Percentiles rank a stretch among this genome's conserved stretches.
phyloP scores from a whole-genome alignment of 164 flowering plant genomes.

The Vitis cinerea region DNA sequence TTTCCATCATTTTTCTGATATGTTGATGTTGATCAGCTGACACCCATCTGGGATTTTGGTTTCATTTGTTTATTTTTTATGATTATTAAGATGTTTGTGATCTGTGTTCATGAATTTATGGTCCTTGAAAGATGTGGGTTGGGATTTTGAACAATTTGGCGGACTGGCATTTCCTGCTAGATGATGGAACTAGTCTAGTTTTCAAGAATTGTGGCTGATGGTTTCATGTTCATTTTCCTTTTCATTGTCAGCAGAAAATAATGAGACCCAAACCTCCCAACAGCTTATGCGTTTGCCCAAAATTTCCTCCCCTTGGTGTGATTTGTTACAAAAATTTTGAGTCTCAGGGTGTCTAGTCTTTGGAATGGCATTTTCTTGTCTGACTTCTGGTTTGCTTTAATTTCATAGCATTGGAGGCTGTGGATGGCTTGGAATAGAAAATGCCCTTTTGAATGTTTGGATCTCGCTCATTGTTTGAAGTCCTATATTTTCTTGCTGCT shows the following conservation, averaged over 20 bases:
- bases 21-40: not conserved
- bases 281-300: too few species aligned
- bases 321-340: not conserved
- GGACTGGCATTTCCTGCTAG: not conserved
- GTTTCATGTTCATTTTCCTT: too few species aligned
- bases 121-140: not conserved
- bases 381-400: not conserved
- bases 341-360: not conserved
- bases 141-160: not conserved
- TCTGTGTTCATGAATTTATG: not conserved
- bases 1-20: not conserved
- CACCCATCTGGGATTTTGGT: slow-evolving; percentile 3
- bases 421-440: not conserved
- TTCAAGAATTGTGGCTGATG: too few species aligned
- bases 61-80: not conserved
- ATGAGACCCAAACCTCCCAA: too few species aligned
- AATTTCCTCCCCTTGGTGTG: too few species aligned
- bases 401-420: not conserved
- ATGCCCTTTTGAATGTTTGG: not conserved
- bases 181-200: not conserved
- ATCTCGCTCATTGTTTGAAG: not conserved
- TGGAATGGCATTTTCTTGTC: not conserved
- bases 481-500: not conserved
- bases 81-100: not conserved
- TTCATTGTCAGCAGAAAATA: too few species aligned